Conservation (phyloP, 2,329 filamentous ascomycete genomes). For the Pseudogymnoascus sp. region DNA sequence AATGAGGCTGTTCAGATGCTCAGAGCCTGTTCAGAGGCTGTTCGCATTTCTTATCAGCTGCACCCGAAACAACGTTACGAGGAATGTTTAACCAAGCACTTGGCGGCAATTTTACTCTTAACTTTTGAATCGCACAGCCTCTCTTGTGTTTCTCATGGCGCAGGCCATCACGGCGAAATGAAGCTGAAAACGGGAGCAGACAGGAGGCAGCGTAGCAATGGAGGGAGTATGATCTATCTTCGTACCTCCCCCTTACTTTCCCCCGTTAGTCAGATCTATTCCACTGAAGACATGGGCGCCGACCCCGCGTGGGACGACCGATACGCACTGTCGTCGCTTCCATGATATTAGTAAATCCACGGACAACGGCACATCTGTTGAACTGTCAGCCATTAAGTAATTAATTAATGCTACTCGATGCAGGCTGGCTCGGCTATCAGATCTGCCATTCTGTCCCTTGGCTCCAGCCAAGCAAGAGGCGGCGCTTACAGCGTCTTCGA, state of each 20-base stretch:
- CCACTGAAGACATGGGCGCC: not conserved
- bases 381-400: not conserved
- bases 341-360: not conserved
- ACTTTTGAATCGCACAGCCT: not conserved
- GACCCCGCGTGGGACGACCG: not conserved
- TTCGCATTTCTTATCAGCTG: not conserved
- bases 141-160: not conserved
- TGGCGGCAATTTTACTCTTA: not conserved
- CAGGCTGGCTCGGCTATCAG: not conserved
- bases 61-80: not conserved
- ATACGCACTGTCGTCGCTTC: not conserved
- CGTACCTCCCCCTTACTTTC: not conserved
- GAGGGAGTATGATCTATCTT: not conserved
- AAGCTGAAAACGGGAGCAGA: not conserved
- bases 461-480: not conserved
- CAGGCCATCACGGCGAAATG: not conserved
- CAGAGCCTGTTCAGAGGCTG: not conserved
- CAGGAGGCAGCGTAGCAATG: not conserved
- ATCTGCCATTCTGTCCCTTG: not conserved
- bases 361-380: not conserved
- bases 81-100: not conserved
- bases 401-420: not conserved
- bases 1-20: not conserved
- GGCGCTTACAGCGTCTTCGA: not conserved
- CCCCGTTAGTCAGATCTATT: not conserved